Evolutionary conservation across 495 filamentous ascomycete species (phyloP).

Genomic region (Geopyxis carbonaria): DNA sequence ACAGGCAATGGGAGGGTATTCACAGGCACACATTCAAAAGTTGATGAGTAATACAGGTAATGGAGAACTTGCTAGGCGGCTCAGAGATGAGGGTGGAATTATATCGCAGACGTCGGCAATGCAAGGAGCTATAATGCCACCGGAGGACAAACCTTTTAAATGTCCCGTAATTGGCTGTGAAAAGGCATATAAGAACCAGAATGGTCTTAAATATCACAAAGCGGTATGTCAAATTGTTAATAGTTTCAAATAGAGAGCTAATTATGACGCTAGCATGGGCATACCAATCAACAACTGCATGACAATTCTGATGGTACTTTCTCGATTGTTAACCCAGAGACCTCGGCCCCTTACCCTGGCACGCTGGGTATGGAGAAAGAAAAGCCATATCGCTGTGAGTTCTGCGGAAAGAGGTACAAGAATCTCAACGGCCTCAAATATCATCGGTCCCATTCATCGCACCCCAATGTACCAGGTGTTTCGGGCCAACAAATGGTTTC

Average conservation of each 20-base stretch:
- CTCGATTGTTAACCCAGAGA: slow-evolving; percentile 94
- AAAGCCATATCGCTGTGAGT: slow-evolving; percentile 93
- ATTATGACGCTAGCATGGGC: slow-evolving; percentile 58
- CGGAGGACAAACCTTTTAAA: slow-evolving; percentile 84
- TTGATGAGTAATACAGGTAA: slow-evolving; percentile 24
- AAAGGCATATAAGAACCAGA: slow-evolving; percentile 99
- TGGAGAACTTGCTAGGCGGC: slow-evolving; percentile 3
- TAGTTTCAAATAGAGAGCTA: neutral
- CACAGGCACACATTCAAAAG: slow-evolving; percentile 20
- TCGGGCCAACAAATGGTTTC: slow-evolving; percentile 2
- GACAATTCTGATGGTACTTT: slow-evolving; percentile 93
- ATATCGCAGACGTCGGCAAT: slow-evolving; percentile 3
- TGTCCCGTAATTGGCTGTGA: slow-evolving; percentile 98
- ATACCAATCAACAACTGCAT: slow-evolving; percentile 87
- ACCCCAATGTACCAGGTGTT: slow-evolving; percentile 4
- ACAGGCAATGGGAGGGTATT: slow-evolving; percentile 39
- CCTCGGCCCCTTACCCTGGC: slow-evolving; percentile 80
- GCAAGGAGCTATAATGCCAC: slow-evolving; percentile 29
- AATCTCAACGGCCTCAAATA: slow-evolving; percentile 95
- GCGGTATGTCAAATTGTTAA: slow-evolving; percentile 34
- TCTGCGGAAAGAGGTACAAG: slow-evolving; percentile 97
- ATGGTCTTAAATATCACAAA: slow-evolving; percentile 79
- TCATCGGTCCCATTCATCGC: slow-evolving; percentile 24
- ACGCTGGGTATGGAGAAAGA: slow-evolving; percentile 99
- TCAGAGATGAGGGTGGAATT: neutral